A percentile compares a stretch with the other conserved stretches of the same genome.
Evolutionary conservation across 805 yeast genomes (phyloP).

Genomic region (Blastobotrys americana): DNA sequence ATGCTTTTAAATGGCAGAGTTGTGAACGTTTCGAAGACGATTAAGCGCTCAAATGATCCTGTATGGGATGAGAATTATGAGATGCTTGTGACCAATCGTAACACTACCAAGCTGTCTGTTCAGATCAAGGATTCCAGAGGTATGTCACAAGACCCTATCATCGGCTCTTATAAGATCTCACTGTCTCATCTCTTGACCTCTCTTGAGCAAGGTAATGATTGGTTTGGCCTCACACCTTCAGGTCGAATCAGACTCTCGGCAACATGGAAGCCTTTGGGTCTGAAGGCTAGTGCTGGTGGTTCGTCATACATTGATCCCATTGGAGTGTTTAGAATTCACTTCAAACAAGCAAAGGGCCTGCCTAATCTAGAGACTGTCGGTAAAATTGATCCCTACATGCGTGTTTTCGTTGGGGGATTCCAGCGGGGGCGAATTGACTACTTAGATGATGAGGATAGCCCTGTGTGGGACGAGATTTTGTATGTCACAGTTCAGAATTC

Average conservation of each 20-base stretch:
- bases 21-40: conserved; percentile 49
- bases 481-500: conserved; percentile 79
- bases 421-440: conserved; percentile 72
- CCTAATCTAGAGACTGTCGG: conserved; percentile 85
- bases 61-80: conserved; percentile 58
- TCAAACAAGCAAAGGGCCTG: conserved; percentile 65
- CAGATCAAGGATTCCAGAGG: conserved; percentile 57
- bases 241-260: conserved; percentile 70
- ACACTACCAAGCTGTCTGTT: conserved; percentile 60
- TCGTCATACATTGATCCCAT: conserved; percentile 90
- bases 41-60: conserved; percentile 59
- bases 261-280: conserved; percentile 79
- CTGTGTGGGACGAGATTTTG: conserved; percentile 77
- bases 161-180: conserved; percentile 48
- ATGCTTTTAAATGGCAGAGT: conserved; percentile 56
- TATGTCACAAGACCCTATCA: conserved; percentile 50
- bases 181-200: conserved; percentile 62
- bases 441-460: conserved; percentile 58
- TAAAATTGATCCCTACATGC: conserved; percentile 84
- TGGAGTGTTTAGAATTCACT: conserved; percentile 72
- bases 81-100: conserved; percentile 63
- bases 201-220: conserved; percentile 64
- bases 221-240: conserved; percentile 60
- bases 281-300: conserved; percentile 48
- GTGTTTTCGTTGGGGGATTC: conserved; percentile 69